Conservation (phyloP, 495 filamentous ascomycete species). For the Chlorociboria aeruginascens region DNA sequence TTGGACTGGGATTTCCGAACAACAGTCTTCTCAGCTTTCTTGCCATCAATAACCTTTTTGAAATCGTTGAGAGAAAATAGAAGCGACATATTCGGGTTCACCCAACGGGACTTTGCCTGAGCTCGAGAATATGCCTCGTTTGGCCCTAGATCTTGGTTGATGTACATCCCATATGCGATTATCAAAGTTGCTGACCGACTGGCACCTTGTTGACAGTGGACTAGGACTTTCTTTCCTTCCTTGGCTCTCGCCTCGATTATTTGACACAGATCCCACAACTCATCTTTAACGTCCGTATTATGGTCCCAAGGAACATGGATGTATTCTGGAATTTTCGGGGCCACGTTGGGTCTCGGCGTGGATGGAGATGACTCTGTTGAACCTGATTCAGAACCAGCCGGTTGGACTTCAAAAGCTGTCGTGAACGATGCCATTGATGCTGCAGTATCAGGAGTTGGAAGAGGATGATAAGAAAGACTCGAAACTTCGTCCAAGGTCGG, state of each 20-base stretch:
- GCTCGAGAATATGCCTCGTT: constrained; percentile 89
- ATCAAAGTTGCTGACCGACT: constrained; percentile 94
- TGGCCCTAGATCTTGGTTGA: constrained; percentile 73
- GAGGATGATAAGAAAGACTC: constrained; percentile 24
- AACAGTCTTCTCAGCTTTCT: constrained; percentile 22
- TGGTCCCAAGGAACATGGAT: constrained; percentile 96
- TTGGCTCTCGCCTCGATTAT: constrained; percentile 68
- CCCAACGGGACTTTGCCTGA: constrained; percentile 85
- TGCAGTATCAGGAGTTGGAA: constrained; percentile 55
- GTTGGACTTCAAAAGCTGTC: constrained; percentile 54
- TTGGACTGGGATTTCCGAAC: constrained; percentile 28
- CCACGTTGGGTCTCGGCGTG: constrained; percentile 42
- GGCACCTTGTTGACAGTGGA: constrained; percentile 94
- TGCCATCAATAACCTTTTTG: constrained; percentile 50
- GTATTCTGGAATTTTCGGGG: constrained; percentile 63
- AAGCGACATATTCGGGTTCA: constrained; percentile 95
- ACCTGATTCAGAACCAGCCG: constrained; percentile 10
- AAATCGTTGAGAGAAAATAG: constrained; percentile 98
- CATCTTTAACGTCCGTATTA: constrained; percentile 87
- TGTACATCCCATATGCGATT: constrained; percentile 91
- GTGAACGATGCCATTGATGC: constrained; percentile 56
- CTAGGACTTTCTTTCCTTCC: constrained; percentile 73
- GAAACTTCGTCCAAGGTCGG: background rate
- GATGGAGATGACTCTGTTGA: constrained; percentile 33
- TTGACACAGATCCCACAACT: constrained; percentile 75